Conservation (phyloP, 148 eudicot species). For the Tetragonia tetragonoides region DNA sequence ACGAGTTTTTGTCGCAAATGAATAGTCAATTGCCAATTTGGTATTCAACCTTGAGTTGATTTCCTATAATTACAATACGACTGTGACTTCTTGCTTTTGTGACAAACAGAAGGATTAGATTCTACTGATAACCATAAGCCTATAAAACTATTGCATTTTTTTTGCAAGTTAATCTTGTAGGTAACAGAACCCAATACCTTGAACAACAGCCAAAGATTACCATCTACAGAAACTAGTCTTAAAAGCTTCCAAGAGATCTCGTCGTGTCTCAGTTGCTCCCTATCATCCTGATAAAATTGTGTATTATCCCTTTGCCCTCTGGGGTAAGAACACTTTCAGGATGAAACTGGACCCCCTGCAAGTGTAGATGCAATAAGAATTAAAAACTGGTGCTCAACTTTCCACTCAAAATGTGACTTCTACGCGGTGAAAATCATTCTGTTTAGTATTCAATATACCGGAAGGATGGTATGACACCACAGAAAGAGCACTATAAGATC, state of each 20-base stretch:
- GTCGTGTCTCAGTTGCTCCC: constrained; percentile 31
- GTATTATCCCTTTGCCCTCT: constrained; percentile 80
- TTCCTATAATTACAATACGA: not conserved
- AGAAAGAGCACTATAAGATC: not conserved
- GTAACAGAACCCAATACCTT: not conserved
- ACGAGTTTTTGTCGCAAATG: not conserved
- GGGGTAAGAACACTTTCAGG: constrained; percentile 93
- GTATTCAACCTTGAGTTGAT: not conserved
- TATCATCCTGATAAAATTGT: constrained; percentile 69
- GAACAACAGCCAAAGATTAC: not conserved
- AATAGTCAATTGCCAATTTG: not conserved
- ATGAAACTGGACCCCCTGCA: constrained; percentile 97
- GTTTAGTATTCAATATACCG: not conserved
- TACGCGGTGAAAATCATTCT: not conserved
- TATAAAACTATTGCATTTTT: not conserved
- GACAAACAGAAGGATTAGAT: not conserved
- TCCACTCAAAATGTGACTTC: not conserved
- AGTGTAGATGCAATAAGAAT: not conserved
- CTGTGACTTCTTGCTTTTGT: not conserved
- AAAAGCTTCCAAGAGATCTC: not conserved
- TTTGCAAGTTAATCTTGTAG: not conserved
- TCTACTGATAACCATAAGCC: not conserved
- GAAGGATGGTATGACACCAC: not conserved
- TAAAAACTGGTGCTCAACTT: not conserved
- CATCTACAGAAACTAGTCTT: constrained; percentile 7